phyloP scores from a whole-genome alignment of 1,284 basidiomycete species.

The Sparassis latifolia region DNA sequence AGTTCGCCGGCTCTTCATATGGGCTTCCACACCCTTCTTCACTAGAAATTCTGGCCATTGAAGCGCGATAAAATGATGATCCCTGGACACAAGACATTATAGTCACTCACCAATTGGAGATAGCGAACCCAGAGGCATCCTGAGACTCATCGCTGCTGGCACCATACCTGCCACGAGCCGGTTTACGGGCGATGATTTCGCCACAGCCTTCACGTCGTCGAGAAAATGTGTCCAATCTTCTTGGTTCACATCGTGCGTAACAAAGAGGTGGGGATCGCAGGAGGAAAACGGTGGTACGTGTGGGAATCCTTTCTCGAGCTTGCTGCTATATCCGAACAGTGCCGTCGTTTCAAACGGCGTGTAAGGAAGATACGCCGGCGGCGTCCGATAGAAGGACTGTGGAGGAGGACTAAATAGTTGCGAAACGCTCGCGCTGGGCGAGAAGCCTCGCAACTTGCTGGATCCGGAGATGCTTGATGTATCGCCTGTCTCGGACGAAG shows the following conservation, averaged over 20 bases:
- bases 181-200: constrained; percentile 9
- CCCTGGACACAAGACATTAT: not conserved
- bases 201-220: constrained; percentile 14
- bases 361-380: constrained; percentile 9
- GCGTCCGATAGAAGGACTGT: constrained; percentile 14
- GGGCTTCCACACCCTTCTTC: constrained; percentile 9
- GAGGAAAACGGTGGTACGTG: constrained; percentile 7
- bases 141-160: constrained; percentile 9
- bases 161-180: constrained; percentile 9
- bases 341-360: constrained; percentile 13
- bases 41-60: not conserved
- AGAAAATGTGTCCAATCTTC: constrained; percentile 30
- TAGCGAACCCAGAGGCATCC: constrained; percentile 1
- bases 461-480: no score
- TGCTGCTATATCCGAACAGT: constrained; percentile 10
- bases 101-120: constrained; percentile 1
- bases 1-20: constrained; percentile 9
- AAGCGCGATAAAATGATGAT: not conserved
- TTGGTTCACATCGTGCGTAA: constrained; percentile 32
- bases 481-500: no score
- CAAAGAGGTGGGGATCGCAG: constrained; percentile 31
- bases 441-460: not conserved
- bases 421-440: constrained; percentile 7
- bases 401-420: constrained; percentile 15
- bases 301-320: constrained; percentile 15